Conservation (phyloP, 257 asterid species). For the Marsdenia floribunda region DNA sequence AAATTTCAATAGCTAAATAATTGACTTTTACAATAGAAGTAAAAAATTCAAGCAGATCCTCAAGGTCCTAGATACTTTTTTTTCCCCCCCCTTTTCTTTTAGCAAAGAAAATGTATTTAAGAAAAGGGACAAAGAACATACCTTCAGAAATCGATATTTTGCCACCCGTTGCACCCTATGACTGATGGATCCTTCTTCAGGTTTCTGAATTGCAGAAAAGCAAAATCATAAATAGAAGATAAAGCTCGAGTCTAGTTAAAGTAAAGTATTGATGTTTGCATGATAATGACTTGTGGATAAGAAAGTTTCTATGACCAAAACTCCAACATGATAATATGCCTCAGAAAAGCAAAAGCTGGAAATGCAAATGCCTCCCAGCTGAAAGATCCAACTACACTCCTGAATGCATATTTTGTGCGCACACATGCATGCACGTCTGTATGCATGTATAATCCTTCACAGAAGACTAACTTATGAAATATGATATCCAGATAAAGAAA, state of each 20-base stretch:
- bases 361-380: background rate
- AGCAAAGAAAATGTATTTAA: background rate
- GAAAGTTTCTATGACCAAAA: background rate
- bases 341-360: background rate
- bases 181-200: slow-evolving; percentile 98
- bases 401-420: too few relatives aligned
- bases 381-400: background rate
- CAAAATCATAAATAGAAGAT: slow-evolving; percentile 10
- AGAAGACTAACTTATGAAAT: background rate
- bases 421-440: background rate
- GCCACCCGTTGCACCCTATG: slow-evolving; percentile 97
- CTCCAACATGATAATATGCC: background rate
- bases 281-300: background rate
- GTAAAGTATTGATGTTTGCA: slow-evolving; percentile 5
- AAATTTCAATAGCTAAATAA: background rate
- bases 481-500: slow-evolving; percentile 2
- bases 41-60: background rate
- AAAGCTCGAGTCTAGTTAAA: background rate
- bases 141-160: slow-evolving; percentile 92
- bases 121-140: slow-evolving; percentile 16
- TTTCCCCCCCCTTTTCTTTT: too few relatives aligned
- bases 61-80: background rate
- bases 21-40: background rate
- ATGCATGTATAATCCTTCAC: background rate
- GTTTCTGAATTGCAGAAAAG: slow-evolving; percentile 53